A percentile compares a stretch with the other conserved stretches of the same genome.
Evolutionary conservation across 495 filamentous ascomycete species (phyloP).

Genomic region (Saxophila tyrrhenica): DNA sequence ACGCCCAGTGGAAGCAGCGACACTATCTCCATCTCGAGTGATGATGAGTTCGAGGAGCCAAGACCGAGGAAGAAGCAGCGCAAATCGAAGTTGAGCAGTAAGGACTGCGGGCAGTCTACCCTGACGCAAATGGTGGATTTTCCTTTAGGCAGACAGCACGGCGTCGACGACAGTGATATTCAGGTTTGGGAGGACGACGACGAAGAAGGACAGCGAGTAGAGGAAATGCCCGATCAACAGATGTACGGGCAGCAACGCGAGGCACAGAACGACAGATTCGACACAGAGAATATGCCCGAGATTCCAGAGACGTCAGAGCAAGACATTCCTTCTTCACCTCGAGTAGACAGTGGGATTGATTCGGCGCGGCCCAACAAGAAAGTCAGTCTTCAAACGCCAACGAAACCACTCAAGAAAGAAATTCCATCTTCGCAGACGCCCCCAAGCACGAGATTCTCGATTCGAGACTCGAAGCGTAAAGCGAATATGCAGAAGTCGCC

Average conservation of each 20-base stretch:
- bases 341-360: neutral
- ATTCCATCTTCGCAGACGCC: conserved; percentile 16
- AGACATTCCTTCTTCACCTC: neutral
- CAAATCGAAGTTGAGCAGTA: conserved; percentile 1
- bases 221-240: neutral
- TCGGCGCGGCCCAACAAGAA: neutral
- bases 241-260: neutral
- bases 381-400: conserved; percentile 1
- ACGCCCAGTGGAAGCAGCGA: neutral
- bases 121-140: neutral
- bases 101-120: neutral
- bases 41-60: neutral
- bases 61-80: neutral
- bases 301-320: conserved; percentile 1
- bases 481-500: conserved; percentile 2
- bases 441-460: conserved; percentile 3
- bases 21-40: neutral
- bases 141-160: neutral
- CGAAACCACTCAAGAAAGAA: conserved; percentile 3
- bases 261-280: neutral
- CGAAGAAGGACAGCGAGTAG: neutral
- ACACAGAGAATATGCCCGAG: neutral
- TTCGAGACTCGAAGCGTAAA: neutral
- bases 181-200: neutral
- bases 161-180: neutral